Base-by-base conservation (phyloP, 2,329 filamentous ascomycete species). In the Taxawa tesnikishii region DNA sequence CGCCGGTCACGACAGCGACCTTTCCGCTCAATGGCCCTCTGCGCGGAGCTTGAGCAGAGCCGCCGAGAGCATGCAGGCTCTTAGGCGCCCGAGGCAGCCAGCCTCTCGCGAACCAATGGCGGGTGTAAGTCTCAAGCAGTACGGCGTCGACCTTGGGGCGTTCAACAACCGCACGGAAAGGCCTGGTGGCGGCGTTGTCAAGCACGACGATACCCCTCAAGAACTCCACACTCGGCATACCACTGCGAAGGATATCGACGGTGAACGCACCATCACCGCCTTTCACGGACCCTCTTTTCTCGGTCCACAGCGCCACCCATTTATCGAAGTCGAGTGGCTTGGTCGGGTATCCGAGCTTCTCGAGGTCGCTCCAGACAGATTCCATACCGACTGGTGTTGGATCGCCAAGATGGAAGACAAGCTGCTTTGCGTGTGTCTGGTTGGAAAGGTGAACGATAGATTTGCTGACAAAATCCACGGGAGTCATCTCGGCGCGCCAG, bases 401-500 rank as follows among this genome's bases (percentile, higher is more conserved):
- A 42, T 87, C 79, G 5, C 81, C 81, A 0, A 87, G 62, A 44
- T 87, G 82, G 55, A 82, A 83, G 6, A 85, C 58, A 0, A 66
- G 65, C 45, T 82, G 77, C 7, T 74, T 64, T 1, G 66, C 63
- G 21, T 75, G 64, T 1, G 60, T 68, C 37, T 83, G 67, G 42
- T 78, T 74, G 25, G 76, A 68, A 13, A 87, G 67, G 12, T 79
- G 73, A 15, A 81, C 61, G 42, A 88, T 82, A 4, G 79, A 74
- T 40, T 74, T 75, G 56, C 75, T 81, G 37, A 85, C 79, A 46
- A 83, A 85, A 54, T 88, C 81, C 10, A 84, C 82, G 0, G 82
- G 81, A 0, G 82, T 85, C 81, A 87, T 87, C 57, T 88, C 82
- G 1, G 79, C 71, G 30, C 76, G 72, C 82, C 82, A 88, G 26